Conservation (phyloP, 1,284 basidiomycete genomes). For the Ustilago shanxiensis region DNA sequence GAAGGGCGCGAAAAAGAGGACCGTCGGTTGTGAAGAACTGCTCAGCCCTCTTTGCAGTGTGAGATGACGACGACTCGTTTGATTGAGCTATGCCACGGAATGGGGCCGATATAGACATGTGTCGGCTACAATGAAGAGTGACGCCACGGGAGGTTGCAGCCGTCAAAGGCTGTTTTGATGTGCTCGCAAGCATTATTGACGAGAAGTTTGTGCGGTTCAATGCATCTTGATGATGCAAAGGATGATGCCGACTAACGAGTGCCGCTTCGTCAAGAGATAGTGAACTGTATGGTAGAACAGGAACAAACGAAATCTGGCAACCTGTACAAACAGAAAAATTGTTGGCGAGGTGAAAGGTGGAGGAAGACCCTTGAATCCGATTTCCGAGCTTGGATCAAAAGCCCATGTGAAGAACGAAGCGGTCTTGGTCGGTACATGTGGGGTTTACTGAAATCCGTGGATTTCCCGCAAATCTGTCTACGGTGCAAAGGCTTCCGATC, state of each 20-base stretch:
- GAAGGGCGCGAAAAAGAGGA: slow-evolving; percentile 18
- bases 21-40: slow-evolving; percentile 32
- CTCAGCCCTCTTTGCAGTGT: neutral
- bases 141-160: neutral
- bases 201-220: neutral
- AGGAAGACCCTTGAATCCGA: slow-evolving; percentile 10
- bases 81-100: neutral
- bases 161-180: neutral
- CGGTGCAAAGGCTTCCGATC: slow-evolving; percentile 28
- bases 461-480: neutral
- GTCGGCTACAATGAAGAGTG: neutral
- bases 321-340: no score
- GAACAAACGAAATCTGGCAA: neutral
- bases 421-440: slow-evolving; percentile 1
- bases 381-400: slow-evolving; percentile 4
- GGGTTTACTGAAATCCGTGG: neutral
- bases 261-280: neutral
- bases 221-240: neutral
- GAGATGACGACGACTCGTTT: neutral
- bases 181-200: neutral
- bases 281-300: neutral
- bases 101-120: neutral
- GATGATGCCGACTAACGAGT: neutral
- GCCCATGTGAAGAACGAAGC: neutral
- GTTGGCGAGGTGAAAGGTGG: neutral